These are phyloP conservation scores for Ascochyta rabiei DNA, from an alignment of 2,329 filamentous ascomycete species.

Conservation along the genomic window DNA sequence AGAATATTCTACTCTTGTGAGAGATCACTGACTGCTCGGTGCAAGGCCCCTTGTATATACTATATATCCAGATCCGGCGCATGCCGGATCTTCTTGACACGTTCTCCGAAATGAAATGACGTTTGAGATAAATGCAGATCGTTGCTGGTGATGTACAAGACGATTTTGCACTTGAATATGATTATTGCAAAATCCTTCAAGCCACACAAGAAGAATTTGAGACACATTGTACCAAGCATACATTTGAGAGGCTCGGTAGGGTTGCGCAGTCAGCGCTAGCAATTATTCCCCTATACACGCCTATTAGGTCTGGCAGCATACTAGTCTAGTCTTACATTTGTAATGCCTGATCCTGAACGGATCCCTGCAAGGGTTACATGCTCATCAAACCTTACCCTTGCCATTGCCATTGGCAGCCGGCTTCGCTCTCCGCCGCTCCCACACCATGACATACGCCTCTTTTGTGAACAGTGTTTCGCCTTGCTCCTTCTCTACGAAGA, in stretches of 20 bases:
- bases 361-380: not conserved
- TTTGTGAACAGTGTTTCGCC: slow-evolving; percentile 89
- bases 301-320: not conserved
- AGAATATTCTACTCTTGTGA: too few relatives aligned
- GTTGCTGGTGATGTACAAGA: not conserved
- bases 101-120: not conserved
- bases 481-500: slow-evolving; percentile 89
- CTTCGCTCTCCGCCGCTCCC: slow-evolving; percentile 75
- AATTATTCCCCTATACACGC: not conserved
- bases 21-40: too few relatives aligned
- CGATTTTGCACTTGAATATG: not conserved
- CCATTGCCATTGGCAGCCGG: slow-evolving; percentile 18
- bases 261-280: slow-evolving; percentile 3
- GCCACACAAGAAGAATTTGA: not conserved
- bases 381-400: slow-evolving; percentile 20
- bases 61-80: not conserved
- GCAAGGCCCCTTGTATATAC: too few relatives aligned
- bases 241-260: not conserved
- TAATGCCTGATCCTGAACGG: not conserved
- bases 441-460: slow-evolving; percentile 94
- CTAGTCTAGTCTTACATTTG: not conserved
- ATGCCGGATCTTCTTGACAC: slow-evolving; percentile 1
- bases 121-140: not conserved
- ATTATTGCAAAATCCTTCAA: not conserved
- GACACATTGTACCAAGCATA: not conserved